phyloP scores from a whole-genome alignment of 495 filamentous ascomycete genomes.

The Penicillium lagena region DNA sequence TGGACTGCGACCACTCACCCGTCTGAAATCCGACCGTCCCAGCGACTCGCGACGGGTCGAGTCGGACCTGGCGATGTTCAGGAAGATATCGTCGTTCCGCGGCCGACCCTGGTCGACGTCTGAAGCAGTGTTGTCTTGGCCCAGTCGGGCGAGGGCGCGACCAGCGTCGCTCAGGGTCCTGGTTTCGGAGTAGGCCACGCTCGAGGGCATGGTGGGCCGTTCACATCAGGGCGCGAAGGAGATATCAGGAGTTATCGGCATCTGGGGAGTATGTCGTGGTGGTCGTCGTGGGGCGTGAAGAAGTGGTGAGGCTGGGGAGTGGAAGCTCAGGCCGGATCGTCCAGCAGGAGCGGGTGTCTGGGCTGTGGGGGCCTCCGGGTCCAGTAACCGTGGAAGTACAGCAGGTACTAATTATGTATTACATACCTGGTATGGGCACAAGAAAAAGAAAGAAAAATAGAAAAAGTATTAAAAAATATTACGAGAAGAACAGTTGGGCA shows the following conservation, averaged over 20 bases:
- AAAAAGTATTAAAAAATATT: too few species aligned
- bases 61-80: conserved; percentile 55
- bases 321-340: conserved; percentile 21
- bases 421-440: too few species aligned
- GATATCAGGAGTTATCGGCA: conserved; percentile 19
- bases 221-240: conserved; percentile 23
- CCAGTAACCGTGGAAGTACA: too few species aligned
- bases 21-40: conserved; percentile 41
- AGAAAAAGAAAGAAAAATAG: too few species aligned
- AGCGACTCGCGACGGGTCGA: conserved; percentile 38
- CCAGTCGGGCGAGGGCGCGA: conserved; percentile 19
- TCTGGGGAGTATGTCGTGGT: conserved; percentile 25
- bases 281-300: not conserved
- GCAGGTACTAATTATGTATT: too few species aligned
- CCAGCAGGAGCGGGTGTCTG: conserved; percentile 11
- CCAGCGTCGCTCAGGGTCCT: conserved; percentile 28
- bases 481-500: too few species aligned
- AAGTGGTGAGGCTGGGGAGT: conserved; percentile 16
- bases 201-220: conserved; percentile 26
- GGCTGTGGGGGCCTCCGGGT: not conserved
- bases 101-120: conserved; percentile 27
- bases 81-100: conserved; percentile 54
- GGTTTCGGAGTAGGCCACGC: conserved; percentile 20
- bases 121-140: conserved; percentile 13
- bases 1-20: conserved; percentile 31